Base-by-base conservation (phyloP, 2,329 filamentous ascomycete species). In the Ophiognomonia clavigignenti-juglandacearum region DNA sequence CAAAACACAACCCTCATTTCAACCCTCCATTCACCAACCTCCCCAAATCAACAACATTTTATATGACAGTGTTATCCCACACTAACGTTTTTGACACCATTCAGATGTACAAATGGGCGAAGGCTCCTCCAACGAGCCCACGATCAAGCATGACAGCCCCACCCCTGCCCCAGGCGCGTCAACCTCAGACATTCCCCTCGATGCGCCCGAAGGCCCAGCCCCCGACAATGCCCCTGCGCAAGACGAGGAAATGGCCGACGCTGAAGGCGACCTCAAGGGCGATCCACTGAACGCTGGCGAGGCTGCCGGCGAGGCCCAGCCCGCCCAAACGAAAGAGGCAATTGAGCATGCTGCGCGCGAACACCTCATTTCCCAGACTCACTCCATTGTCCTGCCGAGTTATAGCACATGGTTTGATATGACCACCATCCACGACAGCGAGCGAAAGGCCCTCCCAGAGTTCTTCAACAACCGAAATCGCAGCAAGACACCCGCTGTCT, bases 361-460 rank as follows among this genome's bases (percentile, higher is more conserved):
- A 57, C 91, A 97, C 61, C 82, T 98, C 46, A 87, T 96, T 52
- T 83, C 88, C 13, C 93, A 98, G 70, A 95, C 90, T 35, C 92
- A 96, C 63, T 85, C 91, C 53, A 97, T 97, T 61, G 91, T 98
- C 53, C 81, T 98, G 19, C 93, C 93, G 19, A 97, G 92, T 65
- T 98, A 98, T 69, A 95, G 90, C 63, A 93, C 88, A 13, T 98
- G 93, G 93, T 98, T 98, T 65, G 93, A 98, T 68, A 96, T 98
- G 92, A 88, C 91, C 64, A 77, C 80, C 41, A 86, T 98, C 61
- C 88, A 96, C 67, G 81, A 82, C 51, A 86, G 96, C 58, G 93
- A 98, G 72, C 87, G 86, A 63, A 98, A 96, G 68, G 90, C 90
- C 7, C 77, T 98, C 56, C 90, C 92, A 18, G 93, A 98, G 65